These are phyloP conservation scores for Dothideomycetidae sp. DNA, from an alignment of 2,329 filamentous ascomycete species.

Conservation along the genomic window DNA sequence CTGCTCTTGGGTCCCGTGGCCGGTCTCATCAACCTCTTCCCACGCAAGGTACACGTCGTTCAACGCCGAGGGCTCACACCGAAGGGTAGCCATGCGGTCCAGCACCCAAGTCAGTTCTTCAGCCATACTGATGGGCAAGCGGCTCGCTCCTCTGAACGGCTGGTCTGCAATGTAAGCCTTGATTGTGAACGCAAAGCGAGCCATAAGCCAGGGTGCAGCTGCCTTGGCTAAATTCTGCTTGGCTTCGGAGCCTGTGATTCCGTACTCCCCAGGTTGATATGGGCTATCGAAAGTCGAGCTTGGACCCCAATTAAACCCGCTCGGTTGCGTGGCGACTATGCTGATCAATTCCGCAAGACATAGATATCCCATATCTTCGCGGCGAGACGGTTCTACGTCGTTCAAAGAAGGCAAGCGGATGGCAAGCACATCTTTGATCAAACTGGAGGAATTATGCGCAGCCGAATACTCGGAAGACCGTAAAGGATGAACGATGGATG, in stretches of 20 bases:
- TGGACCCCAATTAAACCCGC: conserved; percentile 2
- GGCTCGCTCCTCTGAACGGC: conserved; percentile 75
- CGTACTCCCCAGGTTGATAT: conserved; percentile 2
- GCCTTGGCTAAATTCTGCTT: conserved; percentile 55
- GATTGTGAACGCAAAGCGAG: conserved; percentile 68
- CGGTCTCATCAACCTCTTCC: conserved; percentile 13
- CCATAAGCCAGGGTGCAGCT: conserved; percentile 65
- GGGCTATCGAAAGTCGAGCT: neutral
- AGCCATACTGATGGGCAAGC: conserved; percentile 68
- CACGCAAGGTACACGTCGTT: conserved; percentile 28
- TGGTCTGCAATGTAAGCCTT: conserved; percentile 82
- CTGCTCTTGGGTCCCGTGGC: conserved; percentile 13
- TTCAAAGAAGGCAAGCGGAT: conserved; percentile 59
- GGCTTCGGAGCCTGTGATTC: conserved; percentile 20
- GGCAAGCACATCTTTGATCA: conserved; percentile 48
- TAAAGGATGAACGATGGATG: conserved; percentile 61
- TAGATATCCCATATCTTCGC: conserved; percentile 62
- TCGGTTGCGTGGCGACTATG: conserved; percentile 17
- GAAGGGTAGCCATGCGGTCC: conserved; percentile 48
- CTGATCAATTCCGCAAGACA: conserved; percentile 59
- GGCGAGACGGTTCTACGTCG: conserved; percentile 47
- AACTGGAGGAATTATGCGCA: conserved; percentile 37
- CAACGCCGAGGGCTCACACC: conserved; percentile 56
- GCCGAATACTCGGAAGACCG: conserved; percentile 41
- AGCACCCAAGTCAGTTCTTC: conserved; percentile 65